phyloP scores from a whole-genome alignment of 1,284 basidiomycete species.

The Phellinidium pouzarii region DNA sequence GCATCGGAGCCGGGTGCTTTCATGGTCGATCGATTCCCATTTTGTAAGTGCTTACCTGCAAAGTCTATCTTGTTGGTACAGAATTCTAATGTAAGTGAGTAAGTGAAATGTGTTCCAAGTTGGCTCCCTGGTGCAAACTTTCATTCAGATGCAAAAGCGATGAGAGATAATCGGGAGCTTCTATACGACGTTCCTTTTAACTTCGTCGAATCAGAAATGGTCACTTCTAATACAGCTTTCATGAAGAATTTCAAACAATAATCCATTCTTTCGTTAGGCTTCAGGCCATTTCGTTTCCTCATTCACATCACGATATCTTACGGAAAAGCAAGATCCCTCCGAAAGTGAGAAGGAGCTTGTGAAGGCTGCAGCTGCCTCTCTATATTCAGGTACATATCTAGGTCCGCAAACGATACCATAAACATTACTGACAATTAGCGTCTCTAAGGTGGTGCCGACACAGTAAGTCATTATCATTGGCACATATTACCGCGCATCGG shows the following conservation, averaged over 20 bases:
- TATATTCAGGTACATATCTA: conserved; percentile 31
- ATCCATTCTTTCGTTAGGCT: conserved; percentile 10
- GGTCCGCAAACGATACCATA: neutral
- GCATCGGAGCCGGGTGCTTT: conserved; percentile 36
- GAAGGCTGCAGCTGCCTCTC: conserved; percentile 34
- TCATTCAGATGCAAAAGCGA: conserved; percentile 25
- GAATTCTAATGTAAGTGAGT: neutral
- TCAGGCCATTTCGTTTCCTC: conserved; percentile 22
- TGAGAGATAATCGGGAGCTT: conserved; percentile 28
- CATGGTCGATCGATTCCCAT: conserved; percentile 32
- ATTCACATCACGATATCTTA: conserved; percentile 27
- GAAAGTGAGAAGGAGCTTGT: conserved; percentile 31
- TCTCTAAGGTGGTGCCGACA: conserved; percentile 27
- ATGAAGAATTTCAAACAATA: neutral
- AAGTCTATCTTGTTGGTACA: neutral
- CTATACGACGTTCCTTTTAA: conserved; percentile 30
- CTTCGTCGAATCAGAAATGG: conserved; percentile 30
- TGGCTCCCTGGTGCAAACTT: conserved; percentile 34
- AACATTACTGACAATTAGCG: neutral
- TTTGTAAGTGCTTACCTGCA: conserved; percentile 20
- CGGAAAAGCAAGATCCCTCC: conserved; percentile 22
- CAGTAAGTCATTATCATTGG: conserved; percentile 21
- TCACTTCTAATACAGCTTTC: conserved; percentile 13
- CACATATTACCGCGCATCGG: neutral
- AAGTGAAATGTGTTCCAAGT: conserved; percentile 31